Base-by-base conservation (phyloP, 768 basidiomycete species). In the Lepiota subincarnata region DNA sequence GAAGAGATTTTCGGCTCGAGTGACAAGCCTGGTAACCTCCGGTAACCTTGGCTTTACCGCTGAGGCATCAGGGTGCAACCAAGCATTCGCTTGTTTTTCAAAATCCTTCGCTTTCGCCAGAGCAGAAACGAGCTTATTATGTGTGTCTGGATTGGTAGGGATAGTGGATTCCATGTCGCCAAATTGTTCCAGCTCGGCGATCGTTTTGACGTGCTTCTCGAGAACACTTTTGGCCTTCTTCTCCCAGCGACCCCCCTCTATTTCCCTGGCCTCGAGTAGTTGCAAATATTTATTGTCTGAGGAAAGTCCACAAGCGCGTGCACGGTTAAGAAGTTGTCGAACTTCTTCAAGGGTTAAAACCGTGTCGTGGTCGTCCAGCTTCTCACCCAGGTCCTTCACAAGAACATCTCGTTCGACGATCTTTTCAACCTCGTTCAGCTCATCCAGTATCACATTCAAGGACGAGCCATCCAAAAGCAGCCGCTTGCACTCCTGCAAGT, bases 381-480 rank as follows among this genome's bases (percentile, higher is more conserved):
- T 86, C 47, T 83, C 83, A 58, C 87, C 82, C 35, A 96, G 72
- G 61, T 94, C 92, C 55, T 71, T 77, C 57, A 89, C 69, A 56
- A 96, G 80, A 61, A 86, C 82, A 62, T 89, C 84, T 10, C 91
- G 82, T 53, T 87, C 81, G 19, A 92, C 86, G 52, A 94, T 84
- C 68, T 82, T 86, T 72, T 89, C 85, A 16, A 97, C 77, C 57
- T 87, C 82, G 14, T 75, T 65, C 12, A 95, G 72, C 65, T 94
- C 91, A 12, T 92, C 87, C 16, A 96, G 73, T 46, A 83, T 77
- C n/a, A 96, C 86, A 59, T 92, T 93, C 50, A 95, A 68, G 7
- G 88, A 85, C 2, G 84, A 84, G 1, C 83, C 85, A 22, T 87
- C 78, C 48, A 83, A 65, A 50, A 92, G 75, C 2, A 92, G 71